Base-by-base conservation (phyloP, 495 filamentous ascomycete species). In the Penicillium paxilli region DNA sequence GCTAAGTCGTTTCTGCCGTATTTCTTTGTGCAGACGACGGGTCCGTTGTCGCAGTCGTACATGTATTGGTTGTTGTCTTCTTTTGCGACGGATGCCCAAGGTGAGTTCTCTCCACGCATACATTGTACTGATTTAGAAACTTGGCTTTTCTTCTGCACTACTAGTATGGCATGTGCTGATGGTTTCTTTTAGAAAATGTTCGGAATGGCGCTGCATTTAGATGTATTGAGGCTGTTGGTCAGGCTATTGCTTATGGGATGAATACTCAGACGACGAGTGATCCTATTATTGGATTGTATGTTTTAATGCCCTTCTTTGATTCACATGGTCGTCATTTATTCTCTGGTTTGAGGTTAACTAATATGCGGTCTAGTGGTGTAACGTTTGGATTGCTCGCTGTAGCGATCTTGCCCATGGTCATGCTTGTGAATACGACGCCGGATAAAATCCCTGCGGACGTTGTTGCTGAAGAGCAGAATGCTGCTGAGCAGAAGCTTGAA, bases 31-130 rank as follows among this genome's bases (percentile, higher is more conserved):
- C 65, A 68, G 49, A 68, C 65, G 2, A 68, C 65, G 0, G 65
- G 65, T 1, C 65, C 65, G 3, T 47, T 68, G 24, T 65, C 62
- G 6, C 65, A 68, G 48, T 65, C 62, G 4, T 68, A 68, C 17
- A 68, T 68, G 65, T 68, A 68, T 49, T 68, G 65, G 65, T 54
- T 68, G 17, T 24, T 68, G 7, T 68, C 65, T 16, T 65, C 62
- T 11, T 68, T 68, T 52, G 65, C 58, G 5, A 64, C 62, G 1
- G 60, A 68, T 51, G 65, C 65, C 1, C 65, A 68, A 49, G 62
- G 65, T 64, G 20, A 56, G 60, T 38, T 52, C 2, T n/a, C n/a
- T n/a, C n/a, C n/a, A n/a, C n/a, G n/a, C n/a, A n/a, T n/a, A n/a
- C n/a, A n/a, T n/a, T n/a, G n/a, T n/a, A n/a, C n/a, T n/a, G n/a